phyloP scores from a whole-genome alignment of 768 basidiomycete genomes.

The Boletus subcaerulescens region DNA sequence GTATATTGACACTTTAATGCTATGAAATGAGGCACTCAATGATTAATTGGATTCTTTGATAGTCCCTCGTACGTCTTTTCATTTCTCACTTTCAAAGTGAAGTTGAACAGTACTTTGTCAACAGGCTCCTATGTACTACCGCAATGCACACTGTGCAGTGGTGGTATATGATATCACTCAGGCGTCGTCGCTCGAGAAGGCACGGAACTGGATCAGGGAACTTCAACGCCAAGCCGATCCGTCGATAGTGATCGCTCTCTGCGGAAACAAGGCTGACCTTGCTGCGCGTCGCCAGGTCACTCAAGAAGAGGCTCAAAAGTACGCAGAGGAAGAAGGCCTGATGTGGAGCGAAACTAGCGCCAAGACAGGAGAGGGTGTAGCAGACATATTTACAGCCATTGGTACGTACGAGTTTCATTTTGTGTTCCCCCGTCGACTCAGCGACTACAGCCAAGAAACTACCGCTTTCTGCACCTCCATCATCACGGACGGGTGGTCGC shows the following conservation, averaged over 20 bases:
- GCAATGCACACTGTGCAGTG: slow-evolving; percentile 90
- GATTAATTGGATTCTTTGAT: not conserved
- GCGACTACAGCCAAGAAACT: slow-evolving; percentile 71
- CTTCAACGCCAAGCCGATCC: slow-evolving; percentile 97
- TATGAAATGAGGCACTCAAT: not conserved
- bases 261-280: slow-evolving; percentile 93
- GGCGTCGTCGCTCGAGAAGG: slow-evolving; percentile 87
- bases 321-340: slow-evolving; percentile 86
- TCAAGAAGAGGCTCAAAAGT: slow-evolving; percentile 88
- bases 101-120: slow-evolving; percentile 2
- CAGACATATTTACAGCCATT: slow-evolving; percentile 83
- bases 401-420: slow-evolving; percentile 45
- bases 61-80: slow-evolving; percentile 46
- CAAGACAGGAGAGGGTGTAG: slow-evolving; percentile 83
- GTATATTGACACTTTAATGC: slow-evolving; percentile 33
- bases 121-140: slow-evolving; percentile 95
- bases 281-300: slow-evolving; percentile 80
- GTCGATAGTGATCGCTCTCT: slow-evolving; percentile 92
- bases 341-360: slow-evolving; percentile 94
- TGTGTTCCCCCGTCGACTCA: not conserved
- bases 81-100: not conserved
- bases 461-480: slow-evolving; percentile 73
- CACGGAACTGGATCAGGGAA: slow-evolving; percentile 93
- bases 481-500: slow-evolving; percentile 54
- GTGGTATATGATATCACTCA: slow-evolving; percentile 98